A percentile compares a stretch with the other conserved stretches of the same genome.
Conservation (phyloP, 768 basidiomycete genomes). For the Tylopilus balloui region DNA sequence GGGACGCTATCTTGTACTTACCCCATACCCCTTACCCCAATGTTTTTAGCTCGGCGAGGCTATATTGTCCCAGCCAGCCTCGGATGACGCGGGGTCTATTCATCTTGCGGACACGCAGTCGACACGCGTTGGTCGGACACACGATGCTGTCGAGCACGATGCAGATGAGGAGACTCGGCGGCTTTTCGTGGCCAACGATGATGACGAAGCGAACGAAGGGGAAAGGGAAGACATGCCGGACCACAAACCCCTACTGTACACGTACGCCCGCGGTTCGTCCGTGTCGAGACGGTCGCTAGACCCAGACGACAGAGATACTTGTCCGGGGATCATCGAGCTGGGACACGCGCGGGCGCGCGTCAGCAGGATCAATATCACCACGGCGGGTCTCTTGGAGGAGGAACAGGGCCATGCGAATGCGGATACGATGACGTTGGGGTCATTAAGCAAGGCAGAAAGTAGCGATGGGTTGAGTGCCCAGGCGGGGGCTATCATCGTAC, state of each 20-base stretch:
- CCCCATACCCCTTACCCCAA: slow-evolving; percentile 14
- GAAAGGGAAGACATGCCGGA: slow-evolving; percentile 8
- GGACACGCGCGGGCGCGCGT: slow-evolving; percentile 45
- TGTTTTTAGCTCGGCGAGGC: slow-evolving; percentile 70
- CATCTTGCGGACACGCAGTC: slow-evolving; percentile 36
- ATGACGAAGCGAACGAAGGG: slow-evolving; percentile 19
- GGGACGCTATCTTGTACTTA: slow-evolving; percentile 5
- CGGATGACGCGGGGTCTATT: slow-evolving; percentile 35
- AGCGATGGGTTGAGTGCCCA: slow-evolving; percentile 58
- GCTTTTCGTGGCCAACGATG: slow-evolving; percentile 26
- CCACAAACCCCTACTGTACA: background rate
- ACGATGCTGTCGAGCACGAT: slow-evolving; percentile 16
- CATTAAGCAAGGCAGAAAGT: slow-evolving; percentile 9
- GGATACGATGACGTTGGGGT: slow-evolving; percentile 17
- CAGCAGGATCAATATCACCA: slow-evolving; percentile 42
- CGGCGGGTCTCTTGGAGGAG: slow-evolving; percentile 12
- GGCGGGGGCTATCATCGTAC: slow-evolving; percentile 81
- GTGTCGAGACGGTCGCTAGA: slow-evolving; percentile 1
- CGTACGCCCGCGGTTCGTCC: background rate
- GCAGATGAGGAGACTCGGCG: slow-evolving; percentile 17
- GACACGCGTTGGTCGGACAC: slow-evolving; percentile 6
- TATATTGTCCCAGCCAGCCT: slow-evolving; percentile 62
- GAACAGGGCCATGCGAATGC: background rate
- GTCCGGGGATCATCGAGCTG: slow-evolving; percentile 29
- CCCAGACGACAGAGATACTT: slow-evolving; percentile 10